Percentiles rank a stretch among this genome's conserved stretches.
These are phyloP conservation scores for Cryptococcus sp. DNA, from an alignment of 1,284 basidiomycete species.

Conservation along the genomic window DNA sequence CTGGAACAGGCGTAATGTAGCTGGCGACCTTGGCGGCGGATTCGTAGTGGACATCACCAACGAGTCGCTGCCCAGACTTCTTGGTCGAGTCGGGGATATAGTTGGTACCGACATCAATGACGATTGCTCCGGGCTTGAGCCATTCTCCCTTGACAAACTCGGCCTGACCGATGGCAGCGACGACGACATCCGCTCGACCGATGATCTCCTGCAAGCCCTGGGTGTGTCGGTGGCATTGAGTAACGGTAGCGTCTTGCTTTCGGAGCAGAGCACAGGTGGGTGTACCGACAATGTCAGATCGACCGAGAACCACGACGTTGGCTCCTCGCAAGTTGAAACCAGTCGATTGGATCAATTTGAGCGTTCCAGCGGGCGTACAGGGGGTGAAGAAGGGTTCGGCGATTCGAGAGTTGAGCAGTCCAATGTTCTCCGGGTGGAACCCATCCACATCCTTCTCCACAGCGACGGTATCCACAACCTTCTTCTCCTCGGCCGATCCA, in stretches of 20 bases:
- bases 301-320: conserved; percentile 86
- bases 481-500: conserved; percentile 74
- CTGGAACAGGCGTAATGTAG: conserved; percentile 94
- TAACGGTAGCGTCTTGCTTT: conserved; percentile 90
- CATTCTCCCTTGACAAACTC: conserved; percentile 88
- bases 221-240: conserved; percentile 92
- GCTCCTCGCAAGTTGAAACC: conserved; percentile 68
- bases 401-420: conserved; percentile 85
- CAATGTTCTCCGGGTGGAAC: conserved; percentile 99
- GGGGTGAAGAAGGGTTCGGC: conserved; percentile 86
- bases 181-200: conserved; percentile 80
- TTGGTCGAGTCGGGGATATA: conserved; percentile 85
- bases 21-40: conserved; percentile 72
- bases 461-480: conserved; percentile 88
- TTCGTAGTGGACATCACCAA: conserved; percentile 90
- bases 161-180: conserved; percentile 88
- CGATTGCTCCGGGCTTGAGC: conserved; percentile 90
- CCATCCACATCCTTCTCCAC: conserved; percentile 97
- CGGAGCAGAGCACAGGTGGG: conserved; percentile 88
- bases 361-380: conserved; percentile 92
- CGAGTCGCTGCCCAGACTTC: conserved; percentile 91
- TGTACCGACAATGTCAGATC: conserved; percentile 96
- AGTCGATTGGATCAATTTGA: conserved; percentile 81
- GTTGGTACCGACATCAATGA: conserved; percentile 97
- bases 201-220: conserved; percentile 74